These are phyloP conservation scores for Ensete ventricosum DNA, from an alignment of 176 grass and related monocot genomes.

Conservation along the genomic window DNA sequence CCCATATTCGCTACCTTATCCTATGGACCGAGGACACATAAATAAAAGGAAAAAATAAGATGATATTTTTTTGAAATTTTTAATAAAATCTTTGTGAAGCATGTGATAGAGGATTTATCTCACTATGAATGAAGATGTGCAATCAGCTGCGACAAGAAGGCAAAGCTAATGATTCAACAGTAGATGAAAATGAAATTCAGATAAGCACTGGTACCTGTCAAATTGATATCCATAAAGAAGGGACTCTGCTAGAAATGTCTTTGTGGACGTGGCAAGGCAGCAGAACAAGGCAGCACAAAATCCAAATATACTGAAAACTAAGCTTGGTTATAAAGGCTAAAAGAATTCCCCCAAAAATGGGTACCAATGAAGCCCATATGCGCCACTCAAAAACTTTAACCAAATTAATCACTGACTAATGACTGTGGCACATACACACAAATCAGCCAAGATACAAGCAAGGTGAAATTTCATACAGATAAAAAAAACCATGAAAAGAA, in stretches of 20 bases:
- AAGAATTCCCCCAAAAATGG: conserved; percentile 89
- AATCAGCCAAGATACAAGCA: conserved; percentile 11
- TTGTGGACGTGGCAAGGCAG: conserved; percentile 86
- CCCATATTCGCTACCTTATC: no score
- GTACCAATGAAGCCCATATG: conserved; percentile 83
- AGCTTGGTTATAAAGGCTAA: conserved; percentile 79
- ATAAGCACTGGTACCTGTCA: conserved; percentile 52
- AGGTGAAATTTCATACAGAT: background rate
- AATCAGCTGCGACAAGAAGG: background rate
- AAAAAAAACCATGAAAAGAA: background rate
- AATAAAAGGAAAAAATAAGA: no score
- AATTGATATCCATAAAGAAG: conserved; percentile 93
- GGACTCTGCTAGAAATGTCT: conserved; percentile 95
- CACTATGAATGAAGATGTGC: no score
- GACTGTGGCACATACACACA: conserved; percentile 32
- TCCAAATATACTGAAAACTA: conserved; percentile 82
- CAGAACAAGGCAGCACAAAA: conserved; percentile 90
- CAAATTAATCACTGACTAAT: conserved; percentile 95
- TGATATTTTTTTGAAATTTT: no score
- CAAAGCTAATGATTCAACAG: background rate
- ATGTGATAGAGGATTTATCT: no score
- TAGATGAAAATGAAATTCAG: background rate
- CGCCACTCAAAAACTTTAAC: conserved; percentile 72
- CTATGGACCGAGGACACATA: no score
- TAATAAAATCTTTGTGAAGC: no score